These are phyloP conservation scores for Lactifluus hygrophoroides DNA, from an alignment of 768 basidiomycete species.

Conservation along the genomic window DNA sequence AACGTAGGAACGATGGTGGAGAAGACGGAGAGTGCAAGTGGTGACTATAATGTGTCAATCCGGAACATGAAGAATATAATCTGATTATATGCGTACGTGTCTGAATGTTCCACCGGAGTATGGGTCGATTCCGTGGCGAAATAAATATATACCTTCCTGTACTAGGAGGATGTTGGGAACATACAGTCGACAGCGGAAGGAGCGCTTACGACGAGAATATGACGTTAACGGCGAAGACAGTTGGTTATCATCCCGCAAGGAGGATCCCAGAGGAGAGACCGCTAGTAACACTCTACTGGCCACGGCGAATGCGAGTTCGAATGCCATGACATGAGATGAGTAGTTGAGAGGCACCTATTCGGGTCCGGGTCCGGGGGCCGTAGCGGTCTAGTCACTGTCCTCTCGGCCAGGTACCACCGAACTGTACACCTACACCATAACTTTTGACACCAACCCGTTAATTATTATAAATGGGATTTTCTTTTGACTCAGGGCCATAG, in stretches of 20 bases:
- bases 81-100: conserved; percentile 52
- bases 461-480: neutral
- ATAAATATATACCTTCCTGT: conserved; percentile 82
- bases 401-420: no score
- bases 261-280: conserved; percentile 38
- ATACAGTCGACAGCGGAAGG: neutral
- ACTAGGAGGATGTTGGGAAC: conserved; percentile 41
- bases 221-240: conserved; percentile 77
- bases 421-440: no score
- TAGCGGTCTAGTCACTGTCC: neutral
- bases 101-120: conserved; percentile 81
- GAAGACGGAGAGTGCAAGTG: conserved; percentile 68
- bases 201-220: conserved; percentile 58
- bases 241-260: conserved; percentile 62
- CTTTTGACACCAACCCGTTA: neutral
- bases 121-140: conserved; percentile 68
- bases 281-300: conserved; percentile 45
- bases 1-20: conserved; percentile 65
- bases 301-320: conserved; percentile 28
- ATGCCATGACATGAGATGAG: no score
- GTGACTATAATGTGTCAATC: conserved; percentile 46
- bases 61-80: neutral
- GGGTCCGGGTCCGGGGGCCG: neutral
- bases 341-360: no score
- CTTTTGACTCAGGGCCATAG: no score